Evolutionary conservation across 805 yeast species (phyloP).

Genomic region (Candida pseudofarinosa): DNA sequence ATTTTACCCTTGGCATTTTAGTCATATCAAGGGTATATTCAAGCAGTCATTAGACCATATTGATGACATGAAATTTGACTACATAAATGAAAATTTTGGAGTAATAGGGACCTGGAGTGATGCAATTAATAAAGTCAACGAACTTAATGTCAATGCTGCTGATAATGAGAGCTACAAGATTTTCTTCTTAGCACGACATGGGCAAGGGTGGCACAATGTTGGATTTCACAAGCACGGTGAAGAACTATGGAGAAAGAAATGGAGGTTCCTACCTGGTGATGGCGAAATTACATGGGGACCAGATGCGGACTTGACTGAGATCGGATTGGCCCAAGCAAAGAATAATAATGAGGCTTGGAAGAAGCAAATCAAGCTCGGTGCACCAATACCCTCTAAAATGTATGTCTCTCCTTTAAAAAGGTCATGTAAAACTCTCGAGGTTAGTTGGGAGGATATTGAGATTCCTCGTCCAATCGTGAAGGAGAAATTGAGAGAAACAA

Average conservation of each 20-base stretch:
- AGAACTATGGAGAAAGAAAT: constrained; percentile 49
- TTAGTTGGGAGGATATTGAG: constrained; percentile 43
- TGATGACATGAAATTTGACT: constrained; percentile 40
- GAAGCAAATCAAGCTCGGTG: constrained; percentile 37
- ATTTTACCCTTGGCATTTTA: constrained; percentile 37
- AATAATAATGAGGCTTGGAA: constrained; percentile 41
- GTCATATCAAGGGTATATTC: constrained; percentile 44
- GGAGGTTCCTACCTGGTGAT: constrained; percentile 49
- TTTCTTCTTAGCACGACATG: constrained; percentile 56
- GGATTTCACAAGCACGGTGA: constrained; percentile 49
- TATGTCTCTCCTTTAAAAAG: constrained; percentile 60
- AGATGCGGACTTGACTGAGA: constrained; percentile 51
- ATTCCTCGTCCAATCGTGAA: constrained; percentile 21
- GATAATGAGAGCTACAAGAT: constrained; percentile 40
- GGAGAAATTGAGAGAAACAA: constrained; percentile 55
- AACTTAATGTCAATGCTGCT: constrained; percentile 28
- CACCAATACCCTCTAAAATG: constrained; percentile 48
- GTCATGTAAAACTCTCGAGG: constrained; percentile 47
- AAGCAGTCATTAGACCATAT: constrained; percentile 36
- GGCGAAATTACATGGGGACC: constrained; percentile 54
- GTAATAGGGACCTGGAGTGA: constrained; percentile 36
- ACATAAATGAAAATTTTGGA: constrained; percentile 40
- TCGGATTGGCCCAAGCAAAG: constrained; percentile 52
- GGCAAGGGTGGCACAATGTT: constrained; percentile 61
- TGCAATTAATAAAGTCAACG: constrained; percentile 21